phyloP scores from a whole-genome alignment of 345 rosid genomes.

The Abelmoschus esculentus region DNA sequence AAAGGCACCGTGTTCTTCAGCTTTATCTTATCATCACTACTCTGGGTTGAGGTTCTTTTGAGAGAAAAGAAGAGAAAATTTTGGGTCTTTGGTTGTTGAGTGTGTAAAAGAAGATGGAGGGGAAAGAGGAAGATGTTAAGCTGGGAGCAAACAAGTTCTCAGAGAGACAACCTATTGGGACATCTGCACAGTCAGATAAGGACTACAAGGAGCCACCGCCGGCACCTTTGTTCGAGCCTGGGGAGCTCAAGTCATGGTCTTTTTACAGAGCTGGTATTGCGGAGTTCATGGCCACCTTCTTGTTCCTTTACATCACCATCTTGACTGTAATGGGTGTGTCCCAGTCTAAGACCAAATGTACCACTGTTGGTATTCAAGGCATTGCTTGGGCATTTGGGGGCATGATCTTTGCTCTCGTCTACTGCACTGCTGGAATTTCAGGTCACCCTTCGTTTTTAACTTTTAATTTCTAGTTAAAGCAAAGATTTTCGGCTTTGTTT shows the following conservation, averaged over 20 bases:
- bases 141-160: conserved; percentile 59
- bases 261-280: conserved; percentile 72
- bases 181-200: conserved; percentile 46
- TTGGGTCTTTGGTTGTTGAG: neutral
- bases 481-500: no score
- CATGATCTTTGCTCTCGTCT: conserved; percentile 75
- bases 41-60: neutral
- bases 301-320: conserved; percentile 56
- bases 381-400: conserved; percentile 81
- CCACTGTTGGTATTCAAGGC: conserved; percentile 62
- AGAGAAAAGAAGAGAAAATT: neutral
- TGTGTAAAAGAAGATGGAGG: conserved; percentile 35
- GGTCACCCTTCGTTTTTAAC: conserved; percentile 20
- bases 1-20: conserved; percentile 13
- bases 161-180: conserved; percentile 65
- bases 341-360: conserved; percentile 30
- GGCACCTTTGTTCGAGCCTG: conserved; percentile 55
- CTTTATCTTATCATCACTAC: neutral
- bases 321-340: conserved; percentile 64
- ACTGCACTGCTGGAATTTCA: conserved; percentile 74
- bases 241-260: conserved; percentile 61
- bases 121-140: conserved; percentile 64
- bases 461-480: neutral
- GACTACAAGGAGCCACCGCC: conserved; percentile 59
- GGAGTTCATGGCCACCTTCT: conserved; percentile 56